Base-by-base conservation (phyloP, 2,329 filamentous ascomycete genomes). In the Aureobasidium sp. region DNA sequence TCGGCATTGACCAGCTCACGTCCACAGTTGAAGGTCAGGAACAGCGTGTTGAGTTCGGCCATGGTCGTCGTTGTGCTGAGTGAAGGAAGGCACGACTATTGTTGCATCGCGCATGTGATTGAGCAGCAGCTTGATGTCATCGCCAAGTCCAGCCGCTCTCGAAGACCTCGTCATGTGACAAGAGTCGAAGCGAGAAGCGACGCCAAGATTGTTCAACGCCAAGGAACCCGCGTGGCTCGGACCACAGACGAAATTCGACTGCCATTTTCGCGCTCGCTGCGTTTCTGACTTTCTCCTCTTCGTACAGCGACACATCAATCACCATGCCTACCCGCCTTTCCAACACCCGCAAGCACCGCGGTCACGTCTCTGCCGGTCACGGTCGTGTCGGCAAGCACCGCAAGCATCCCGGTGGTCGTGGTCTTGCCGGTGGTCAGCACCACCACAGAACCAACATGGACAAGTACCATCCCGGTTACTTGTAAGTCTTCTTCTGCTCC, bases 341-440 rank as follows among this genome's bases (percentile, higher is more conserved):
- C 75, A 88, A 89, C 81, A 90, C 87, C 79, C 83, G 87, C 81
- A 90, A 89, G 84, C 87, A 87, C 84, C 91, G 93, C 84, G 93
- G 93, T 81, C 91, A 99, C 84, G 94, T 99, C 78, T 95, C 90
- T 77, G 91, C 91, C 85, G 94, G 94, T 85, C 87, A 97, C 81
- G 93, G 94, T 84, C 93, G 93, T 87, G 81, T 97, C 78, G 94
- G 94, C 80, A 97, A 97, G 89, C 92, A 97, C 89, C 85, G 94
- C 78, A 97, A 99, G 77, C 84, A 87, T 74, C 86, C 86, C 75
- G 85, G 86, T 85, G 86, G 84, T 84, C 85, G 85, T 77, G 85
- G 86, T 87, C 90, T 90, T 82, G 94, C 94, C 79, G 93, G 94
- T 95, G 93, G 92, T 86, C 91, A 97, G 84, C 94, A 99, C 85